Evolutionary conservation across 352 stramenopile species (phyloP), one percentile per base, ranked within the genome.

Genomic region (Globisporangium splendens): DNA sequence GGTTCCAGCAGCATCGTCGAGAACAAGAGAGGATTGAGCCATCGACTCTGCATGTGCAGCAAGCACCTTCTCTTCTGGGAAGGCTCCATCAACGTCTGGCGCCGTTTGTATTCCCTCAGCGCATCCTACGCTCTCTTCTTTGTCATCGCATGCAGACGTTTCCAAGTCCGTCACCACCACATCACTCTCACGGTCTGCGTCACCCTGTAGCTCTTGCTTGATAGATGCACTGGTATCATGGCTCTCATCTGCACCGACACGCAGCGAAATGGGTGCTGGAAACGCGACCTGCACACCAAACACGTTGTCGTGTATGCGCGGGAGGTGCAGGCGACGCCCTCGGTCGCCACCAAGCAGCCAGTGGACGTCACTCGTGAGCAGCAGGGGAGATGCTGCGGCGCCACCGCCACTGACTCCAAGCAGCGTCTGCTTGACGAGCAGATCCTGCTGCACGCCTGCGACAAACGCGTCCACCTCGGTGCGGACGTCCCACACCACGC

Each of bases 401-500:
- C 24, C 24, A 31, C 24, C 24, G 28, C n/a, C 21, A 10, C n/a
- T 24, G 20, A 65, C 22, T 7, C 65, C 59, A 31, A 66, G 60
- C 18, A 83, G 52, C 60, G 70, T 22, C 28, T 68, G 69, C 44
- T 72, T 56, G 38, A 72, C 55, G 46, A 70, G 66, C 42, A 86
- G 15, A 56, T 75, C 61, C 15, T 43, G 63, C 43, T 72, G 64
- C 46, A 86, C 70, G 10, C 70, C 68, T 39, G 46, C 65, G 39
- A 79, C 70, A 52, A 88, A 62, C 47, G 68, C 59, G 28, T 73
- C 62, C 21, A 87, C 46, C 54, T 87, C 68, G 17, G 63, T 43
- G 12, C 75, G 70, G 47, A 90, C 77, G 43, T 51, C 55, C 62
- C 69, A 72, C 35, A 90, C 74, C 28, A 88, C 56, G 42, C 75